Base-by-base conservation (phyloP, 805 yeast species). In the Debaryomyces castellii region DNA sequence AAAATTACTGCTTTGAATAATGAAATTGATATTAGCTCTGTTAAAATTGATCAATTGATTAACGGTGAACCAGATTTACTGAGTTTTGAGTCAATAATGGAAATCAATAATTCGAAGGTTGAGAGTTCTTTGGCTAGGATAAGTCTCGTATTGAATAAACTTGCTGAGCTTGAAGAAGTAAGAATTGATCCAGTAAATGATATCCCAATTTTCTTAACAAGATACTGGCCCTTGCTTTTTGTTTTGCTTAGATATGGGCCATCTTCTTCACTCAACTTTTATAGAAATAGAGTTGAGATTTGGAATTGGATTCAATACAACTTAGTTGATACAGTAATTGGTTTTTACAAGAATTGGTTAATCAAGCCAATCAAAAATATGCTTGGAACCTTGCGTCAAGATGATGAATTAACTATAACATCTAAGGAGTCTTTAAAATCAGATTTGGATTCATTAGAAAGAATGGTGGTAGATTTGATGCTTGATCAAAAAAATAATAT, bases 271-370 rank as follows among this genome's bases (percentile, higher is more conserved):
- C 39, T 56, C 22, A 66, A 66, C 44, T 49, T 77, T 2, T 69
- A 85, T 57, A 66, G 74, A 2, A 80, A 83, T 50, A 71, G 87
- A 48, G 67, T 66, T 14, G 76, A 71, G 14, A 79, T 89, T 14
- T 50, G 70, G 2, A 59, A 71, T 1, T 88, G 94, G 84, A 47
- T 82, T 37, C 67, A 71, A 41, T 69, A 71, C 41, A 84, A 85
- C 43, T 59, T 89, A 5, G 62, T 82, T 12, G 87, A 83, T n/a
- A 84, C 95, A 0, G 57, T 74, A 1, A 57, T 59, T 23, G 89
- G 92, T 3, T 85, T 91, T 54, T 78, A 83, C 72, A 64, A 73
- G 25, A 89, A 91, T 61, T 92, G 99, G 98, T 77, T 92, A 3
- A 68, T 89, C 34, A 77, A 77, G 39, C 99, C 98, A 1, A 58